phyloP scores from a whole-genome alignment of 2,329 filamentous ascomycete species.

The Colletotrichum lini region DNA sequence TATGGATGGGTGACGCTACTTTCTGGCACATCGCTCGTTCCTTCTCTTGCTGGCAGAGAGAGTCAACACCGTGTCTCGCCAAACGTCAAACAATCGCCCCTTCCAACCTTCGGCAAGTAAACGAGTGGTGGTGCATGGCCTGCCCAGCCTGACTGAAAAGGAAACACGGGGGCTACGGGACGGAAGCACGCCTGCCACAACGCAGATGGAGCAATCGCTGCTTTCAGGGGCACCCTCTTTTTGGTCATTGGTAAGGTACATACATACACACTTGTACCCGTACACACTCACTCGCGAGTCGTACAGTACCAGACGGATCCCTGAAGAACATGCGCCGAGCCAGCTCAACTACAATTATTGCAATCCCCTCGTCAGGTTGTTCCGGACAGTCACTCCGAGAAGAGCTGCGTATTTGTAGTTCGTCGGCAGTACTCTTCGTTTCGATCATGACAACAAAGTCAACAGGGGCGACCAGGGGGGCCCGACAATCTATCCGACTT shows the following conservation, averaged over 20 bases:
- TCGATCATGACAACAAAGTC: not conserved
- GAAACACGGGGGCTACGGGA: slow-evolving; percentile 30
- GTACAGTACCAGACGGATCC: not conserved
- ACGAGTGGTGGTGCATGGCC: not conserved
- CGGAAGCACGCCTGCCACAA: slow-evolving; percentile 19
- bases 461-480: not conserved
- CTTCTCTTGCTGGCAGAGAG: not conserved
- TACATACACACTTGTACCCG: not conserved
- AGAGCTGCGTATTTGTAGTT: not conserved
- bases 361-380: not conserved
- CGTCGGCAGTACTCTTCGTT: slow-evolving; percentile 1
- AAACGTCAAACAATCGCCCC: not conserved
- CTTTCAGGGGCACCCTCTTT: slow-evolving; percentile 21
- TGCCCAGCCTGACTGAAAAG: not conserved
- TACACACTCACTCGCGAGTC: not conserved
- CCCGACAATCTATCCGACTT: not conserved
- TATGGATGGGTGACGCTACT: not conserved
- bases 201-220: not conserved
- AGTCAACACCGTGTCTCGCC: not conserved
- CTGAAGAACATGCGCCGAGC: not conserved
- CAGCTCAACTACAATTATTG: slow-evolving; percentile 13
- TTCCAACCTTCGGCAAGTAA: slow-evolving; percentile 1
- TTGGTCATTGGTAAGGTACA: not conserved
- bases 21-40: not conserved
- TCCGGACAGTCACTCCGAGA: not conserved